These are phyloP conservation scores for Dendrobium huoshanense DNA, from an alignment of 106 monocot species.

Conservation along the genomic window DNA sequence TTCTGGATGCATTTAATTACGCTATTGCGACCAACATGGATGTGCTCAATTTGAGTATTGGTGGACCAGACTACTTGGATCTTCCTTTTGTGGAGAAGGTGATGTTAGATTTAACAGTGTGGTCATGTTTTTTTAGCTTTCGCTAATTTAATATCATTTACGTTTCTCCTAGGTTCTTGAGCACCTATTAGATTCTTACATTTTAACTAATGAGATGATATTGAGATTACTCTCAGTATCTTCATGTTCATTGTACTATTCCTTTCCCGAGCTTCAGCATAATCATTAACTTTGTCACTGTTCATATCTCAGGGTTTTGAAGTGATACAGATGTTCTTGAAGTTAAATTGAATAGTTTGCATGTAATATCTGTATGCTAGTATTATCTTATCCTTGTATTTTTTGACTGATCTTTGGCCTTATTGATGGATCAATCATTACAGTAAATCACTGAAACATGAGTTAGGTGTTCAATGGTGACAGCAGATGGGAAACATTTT, in stretches of 20 bases:
- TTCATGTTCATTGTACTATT: neutral
- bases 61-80: slow-evolving; percentile 97
- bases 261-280: neutral
- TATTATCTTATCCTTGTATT: no score
- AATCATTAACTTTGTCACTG: neutral
- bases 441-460: no score
- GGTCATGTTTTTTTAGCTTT: neutral
- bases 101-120: neutral
- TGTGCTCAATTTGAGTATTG: slow-evolving; percentile 99
- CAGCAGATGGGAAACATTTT: no score
- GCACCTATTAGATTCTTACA: neutral
- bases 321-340: neutral
- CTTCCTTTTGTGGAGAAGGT: slow-evolving; percentile 99
- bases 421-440: no score
- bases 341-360: neutral
- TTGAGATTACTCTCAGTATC: neutral
- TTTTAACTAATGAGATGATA: neutral
- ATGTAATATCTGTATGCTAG: neutral
- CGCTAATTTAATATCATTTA: neutral
- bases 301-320: neutral
- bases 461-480: no score
- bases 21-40: slow-evolving; percentile 98
- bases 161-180: neutral
- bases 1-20: slow-evolving; percentile 99
- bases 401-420: no score